phyloP scores from a whole-genome alignment of 2,329 filamentous ascomycete species.

The Aspergillus nomiae region DNA sequence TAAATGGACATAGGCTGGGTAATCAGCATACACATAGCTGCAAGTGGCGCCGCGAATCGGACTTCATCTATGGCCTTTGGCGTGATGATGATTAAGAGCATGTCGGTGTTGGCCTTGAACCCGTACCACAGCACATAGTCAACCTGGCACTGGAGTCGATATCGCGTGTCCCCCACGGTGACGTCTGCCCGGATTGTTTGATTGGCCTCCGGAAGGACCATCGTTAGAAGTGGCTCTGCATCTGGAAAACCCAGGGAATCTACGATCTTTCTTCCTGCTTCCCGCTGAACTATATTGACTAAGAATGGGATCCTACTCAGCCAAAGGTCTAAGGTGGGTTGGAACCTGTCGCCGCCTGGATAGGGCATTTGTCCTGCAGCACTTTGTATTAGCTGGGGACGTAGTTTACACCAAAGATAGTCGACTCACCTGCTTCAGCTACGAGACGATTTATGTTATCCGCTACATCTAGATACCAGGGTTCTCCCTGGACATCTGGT shows the following conservation, averaged over 20 bases:
- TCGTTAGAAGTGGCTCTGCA: neutral
- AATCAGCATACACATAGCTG: neutral
- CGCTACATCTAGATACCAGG: too few relatives aligned
- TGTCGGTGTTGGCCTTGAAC: neutral
- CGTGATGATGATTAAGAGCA: neutral
- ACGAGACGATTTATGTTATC: too few relatives aligned
- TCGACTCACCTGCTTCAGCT: too few relatives aligned
- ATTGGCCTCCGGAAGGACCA: neutral
- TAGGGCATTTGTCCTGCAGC: too few relatives aligned
- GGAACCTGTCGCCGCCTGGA: too few relatives aligned
- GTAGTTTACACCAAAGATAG: too few relatives aligned
- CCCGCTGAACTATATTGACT: neutral
- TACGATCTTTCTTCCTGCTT: neutral
- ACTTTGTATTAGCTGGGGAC: too few relatives aligned
- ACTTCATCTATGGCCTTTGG: too few relatives aligned
- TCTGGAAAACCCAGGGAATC: too few relatives aligned
- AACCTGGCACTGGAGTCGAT: neutral
- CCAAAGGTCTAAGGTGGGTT: too few relatives aligned
- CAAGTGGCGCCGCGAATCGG: neutral
- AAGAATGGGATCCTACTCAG: too few relatives aligned
- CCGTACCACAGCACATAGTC: neutral
- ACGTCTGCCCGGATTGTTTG: neutral
- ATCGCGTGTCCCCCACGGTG: neutral
- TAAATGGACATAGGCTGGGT: neutral
- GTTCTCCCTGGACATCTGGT: too few relatives aligned